Conservation (phyloP, 768 basidiomycete species). For the Lepiota venenata region DNA sequence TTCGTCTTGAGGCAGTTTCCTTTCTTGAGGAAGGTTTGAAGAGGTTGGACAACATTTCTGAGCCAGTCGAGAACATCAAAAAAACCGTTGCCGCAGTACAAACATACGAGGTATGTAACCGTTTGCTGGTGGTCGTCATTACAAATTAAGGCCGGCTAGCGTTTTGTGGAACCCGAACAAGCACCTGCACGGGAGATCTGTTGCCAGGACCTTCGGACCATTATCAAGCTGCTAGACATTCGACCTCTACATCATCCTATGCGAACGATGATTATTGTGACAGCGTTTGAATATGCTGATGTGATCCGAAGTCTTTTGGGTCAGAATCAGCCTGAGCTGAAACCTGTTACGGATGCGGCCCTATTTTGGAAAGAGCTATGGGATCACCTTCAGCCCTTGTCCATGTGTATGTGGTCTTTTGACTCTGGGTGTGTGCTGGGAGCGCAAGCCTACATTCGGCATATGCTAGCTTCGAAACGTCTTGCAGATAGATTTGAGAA, state of each 20-base stretch:
- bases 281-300: too few species aligned
- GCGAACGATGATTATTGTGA: too few species aligned
- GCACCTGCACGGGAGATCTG: not conserved
- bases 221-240: conserved; percentile 12
- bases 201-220: conserved; percentile 9
- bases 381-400: conserved; percentile 12
- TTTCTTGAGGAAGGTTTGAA: conserved; percentile 5
- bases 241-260: conserved; percentile 14
- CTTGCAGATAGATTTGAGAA: conserved; percentile 15
- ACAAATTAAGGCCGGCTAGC: not conserved
- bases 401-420: conserved; percentile 9
- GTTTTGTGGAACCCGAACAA: not conserved
- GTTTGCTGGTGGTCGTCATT: too few species aligned
- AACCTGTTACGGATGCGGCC: not conserved
- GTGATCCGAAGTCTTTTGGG: too few species aligned
- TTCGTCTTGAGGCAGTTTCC: conserved; percentile 10
- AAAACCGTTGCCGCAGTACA: not conserved
- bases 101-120: not conserved
- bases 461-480: conserved; percentile 14
- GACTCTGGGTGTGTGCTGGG: conserved; percentile 11
- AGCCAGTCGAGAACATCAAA: not conserved
- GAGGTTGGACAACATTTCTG: not conserved
- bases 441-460: conserved; percentile 12
- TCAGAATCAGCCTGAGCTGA: too few species aligned
- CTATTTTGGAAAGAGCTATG: not conserved